Percentiles rank a stretch among this genome's conserved stretches.
These are phyloP conservation scores for Apium graveolens DNA, from an alignment of 129 eudicot species.

Conservation along the genomic window DNA sequence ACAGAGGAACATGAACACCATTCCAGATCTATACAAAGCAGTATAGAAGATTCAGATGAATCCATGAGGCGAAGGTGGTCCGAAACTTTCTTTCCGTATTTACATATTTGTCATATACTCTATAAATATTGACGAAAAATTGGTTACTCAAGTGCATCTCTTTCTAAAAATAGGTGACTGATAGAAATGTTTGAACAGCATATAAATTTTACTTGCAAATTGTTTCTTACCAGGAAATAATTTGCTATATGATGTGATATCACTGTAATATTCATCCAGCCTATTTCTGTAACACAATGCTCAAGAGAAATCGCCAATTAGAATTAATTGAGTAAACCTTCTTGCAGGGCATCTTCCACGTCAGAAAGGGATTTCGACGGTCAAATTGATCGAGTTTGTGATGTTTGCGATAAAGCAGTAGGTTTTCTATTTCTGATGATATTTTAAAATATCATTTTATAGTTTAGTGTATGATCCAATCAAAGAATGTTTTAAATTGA, in stretches of 20 bases:
- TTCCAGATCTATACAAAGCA: not conserved
- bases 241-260: not conserved
- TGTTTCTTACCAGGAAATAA: not conserved
- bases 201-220: not conserved
- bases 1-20: not conserved
- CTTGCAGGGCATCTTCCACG: not conserved
- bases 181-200: not conserved
- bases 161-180: not conserved
- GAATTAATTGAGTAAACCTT: not conserved
- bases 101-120: not conserved
- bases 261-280: not conserved
- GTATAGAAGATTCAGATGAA: not conserved
- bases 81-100: not conserved
- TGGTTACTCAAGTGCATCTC: not conserved
- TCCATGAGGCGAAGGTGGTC: not conserved
- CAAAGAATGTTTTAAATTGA: not conserved
- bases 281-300: not conserved
- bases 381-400: not conserved
- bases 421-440: not conserved
- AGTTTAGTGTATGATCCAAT: not conserved
- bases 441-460: not conserved
- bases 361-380: not conserved
- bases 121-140: not conserved
- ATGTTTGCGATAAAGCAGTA: slow-evolving; percentile 4
- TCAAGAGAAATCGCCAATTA: not conserved